Evolutionary conservation across 2,329 filamentous ascomycete species (phyloP).

Genomic region (Alternaria viburni): DNA sequence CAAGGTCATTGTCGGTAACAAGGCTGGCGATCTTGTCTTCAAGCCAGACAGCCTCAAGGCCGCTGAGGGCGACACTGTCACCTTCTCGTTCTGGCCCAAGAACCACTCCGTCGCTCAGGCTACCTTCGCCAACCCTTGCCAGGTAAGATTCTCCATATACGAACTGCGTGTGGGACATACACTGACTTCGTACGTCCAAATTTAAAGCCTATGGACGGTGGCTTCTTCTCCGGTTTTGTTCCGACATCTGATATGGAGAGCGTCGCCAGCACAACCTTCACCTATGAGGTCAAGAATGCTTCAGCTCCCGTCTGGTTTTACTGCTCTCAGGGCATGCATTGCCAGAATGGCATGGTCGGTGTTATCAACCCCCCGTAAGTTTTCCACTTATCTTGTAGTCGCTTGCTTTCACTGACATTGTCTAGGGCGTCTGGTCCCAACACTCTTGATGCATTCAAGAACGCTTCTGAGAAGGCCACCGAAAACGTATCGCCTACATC

Average conservation of each 20-base stretch:
- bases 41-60: constrained; percentile 44
- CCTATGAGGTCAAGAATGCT: constrained; percentile 43
- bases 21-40: constrained; percentile 37
- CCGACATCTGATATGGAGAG: constrained; percentile 30
- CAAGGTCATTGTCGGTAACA: constrained; percentile 41
- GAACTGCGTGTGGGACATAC: not conserved
- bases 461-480: constrained; percentile 25
- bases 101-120: constrained; percentile 49
- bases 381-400: not conserved
- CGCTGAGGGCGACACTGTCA: constrained; percentile 46
- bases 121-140: constrained; percentile 43
- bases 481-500: constrained; percentile 33
- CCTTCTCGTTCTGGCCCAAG: constrained; percentile 49
- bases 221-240: constrained; percentile 49
- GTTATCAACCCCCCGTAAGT: constrained; percentile 50
- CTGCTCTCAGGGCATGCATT: constrained; percentile 49
- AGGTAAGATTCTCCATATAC: not conserved
- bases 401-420: constrained; percentile 14
- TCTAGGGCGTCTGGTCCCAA: constrained; percentile 25
- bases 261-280: constrained; percentile 38
- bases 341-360: constrained; percentile 49
- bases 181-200: not conserved
- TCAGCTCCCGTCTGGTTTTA: constrained; percentile 50
- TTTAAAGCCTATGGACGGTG: constrained; percentile 30
- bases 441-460: constrained; percentile 34